phyloP scores from a whole-genome alignment of 2,329 filamentous ascomycete genomes.

The Trichoderma atrobrunneum region DNA sequence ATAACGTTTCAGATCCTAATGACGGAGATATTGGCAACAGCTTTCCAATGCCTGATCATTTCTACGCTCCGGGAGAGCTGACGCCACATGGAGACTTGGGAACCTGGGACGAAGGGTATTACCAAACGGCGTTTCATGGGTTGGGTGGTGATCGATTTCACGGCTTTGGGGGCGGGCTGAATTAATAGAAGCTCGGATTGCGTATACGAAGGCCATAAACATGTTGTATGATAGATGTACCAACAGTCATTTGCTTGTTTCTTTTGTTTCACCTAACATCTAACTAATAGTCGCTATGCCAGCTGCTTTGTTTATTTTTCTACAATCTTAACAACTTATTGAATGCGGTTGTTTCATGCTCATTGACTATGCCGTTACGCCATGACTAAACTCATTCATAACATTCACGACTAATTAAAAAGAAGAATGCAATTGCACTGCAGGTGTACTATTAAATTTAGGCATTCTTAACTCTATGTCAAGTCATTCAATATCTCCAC shows the following conservation, averaged over 20 bases:
- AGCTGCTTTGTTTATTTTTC: background rate
- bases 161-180: constrained; percentile 17
- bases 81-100: constrained; percentile 28
- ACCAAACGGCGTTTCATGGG: constrained; percentile 25
- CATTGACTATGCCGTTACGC: background rate
- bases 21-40: constrained; percentile 22
- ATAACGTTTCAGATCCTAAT: constrained; percentile 27
- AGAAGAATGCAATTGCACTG: background rate
- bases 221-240: constrained; percentile 9
- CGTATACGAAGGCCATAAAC: background rate
- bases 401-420: background rate
- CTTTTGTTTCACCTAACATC: background rate
- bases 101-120: constrained; percentile 22
- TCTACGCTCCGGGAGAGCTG: constrained; percentile 22
- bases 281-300: background rate
- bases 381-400: background rate
- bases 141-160: constrained; percentile 27
- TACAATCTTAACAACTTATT: background rate
- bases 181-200: background rate
- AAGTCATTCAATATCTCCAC: constrained; percentile 41
- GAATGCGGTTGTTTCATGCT: background rate
- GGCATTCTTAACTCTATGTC: background rate
- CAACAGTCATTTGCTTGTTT: background rate
- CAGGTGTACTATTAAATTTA: background rate
- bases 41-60: constrained; percentile 27